These are phyloP conservation scores for Knoxdaviesia capensis DNA, from an alignment of 2,329 filamentous ascomycete species.

Conservation along the genomic window DNA sequence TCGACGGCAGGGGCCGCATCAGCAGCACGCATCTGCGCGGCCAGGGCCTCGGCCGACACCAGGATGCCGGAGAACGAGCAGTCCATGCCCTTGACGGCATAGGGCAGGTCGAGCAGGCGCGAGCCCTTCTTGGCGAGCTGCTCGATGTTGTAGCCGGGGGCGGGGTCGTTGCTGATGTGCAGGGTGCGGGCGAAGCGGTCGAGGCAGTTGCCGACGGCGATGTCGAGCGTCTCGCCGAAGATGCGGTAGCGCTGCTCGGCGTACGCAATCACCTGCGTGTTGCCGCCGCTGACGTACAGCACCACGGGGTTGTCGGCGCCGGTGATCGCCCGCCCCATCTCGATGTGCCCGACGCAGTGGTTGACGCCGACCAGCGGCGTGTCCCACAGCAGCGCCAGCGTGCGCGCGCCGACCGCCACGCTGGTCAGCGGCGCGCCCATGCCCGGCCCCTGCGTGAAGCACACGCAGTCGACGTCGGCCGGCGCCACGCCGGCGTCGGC, in stretches of 20 bases:
- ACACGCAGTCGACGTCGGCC: slow-evolving; percentile 68
- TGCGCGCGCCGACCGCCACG: slow-evolving; percentile 70
- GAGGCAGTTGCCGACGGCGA: slow-evolving; percentile 92
- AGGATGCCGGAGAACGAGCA: slow-evolving; percentile 90
- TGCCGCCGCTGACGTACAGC: slow-evolving; percentile 85
- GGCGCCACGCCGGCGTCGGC: slow-evolving; percentile 41
- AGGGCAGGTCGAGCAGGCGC: slow-evolving; percentile 69
- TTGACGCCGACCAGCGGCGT: slow-evolving; percentile 89
- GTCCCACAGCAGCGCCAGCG: slow-evolving; percentile 64
- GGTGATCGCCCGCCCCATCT: slow-evolving; percentile 92
- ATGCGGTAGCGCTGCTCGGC: slow-evolving; percentile 88
- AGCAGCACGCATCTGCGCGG: slow-evolving; percentile 36
- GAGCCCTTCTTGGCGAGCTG: slow-evolving; percentile 63
- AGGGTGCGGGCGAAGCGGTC: slow-evolving; percentile 89
- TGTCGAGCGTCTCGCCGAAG: slow-evolving; percentile 93
- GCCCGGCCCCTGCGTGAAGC: slow-evolving; percentile 86
- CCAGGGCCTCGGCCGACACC: slow-evolving; percentile 62
- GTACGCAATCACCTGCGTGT: slow-evolving; percentile 96
- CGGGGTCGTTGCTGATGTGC: slow-evolving; percentile 83
- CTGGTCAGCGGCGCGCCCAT: slow-evolving; percentile 88
- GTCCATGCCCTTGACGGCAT: slow-evolving; percentile 97
- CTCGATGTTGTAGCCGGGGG: slow-evolving; percentile 95
- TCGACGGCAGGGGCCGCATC: slow-evolving; percentile 16
- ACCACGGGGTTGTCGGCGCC: slow-evolving; percentile 83
- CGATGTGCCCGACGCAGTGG: slow-evolving; percentile 95